Evolutionary conservation across 345 rosid genomes (phyloP).

Genomic region (Bruguiera sexangula): DNA sequence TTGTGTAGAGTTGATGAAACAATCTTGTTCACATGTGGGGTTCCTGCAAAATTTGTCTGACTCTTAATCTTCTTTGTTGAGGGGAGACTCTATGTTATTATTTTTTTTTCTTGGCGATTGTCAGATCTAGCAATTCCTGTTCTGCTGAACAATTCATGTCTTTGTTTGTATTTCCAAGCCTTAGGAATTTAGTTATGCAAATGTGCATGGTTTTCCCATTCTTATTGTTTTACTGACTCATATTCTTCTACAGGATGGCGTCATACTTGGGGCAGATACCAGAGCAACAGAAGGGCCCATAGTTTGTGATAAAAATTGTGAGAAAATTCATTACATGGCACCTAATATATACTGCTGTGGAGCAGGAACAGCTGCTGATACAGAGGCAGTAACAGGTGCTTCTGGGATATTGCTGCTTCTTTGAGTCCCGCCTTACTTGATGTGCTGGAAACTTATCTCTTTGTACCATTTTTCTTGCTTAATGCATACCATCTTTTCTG

Average conservation of each 20-base stretch:
- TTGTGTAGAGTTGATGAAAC: too few relatives aligned
- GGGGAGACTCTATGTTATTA: too few relatives aligned
- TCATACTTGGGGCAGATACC: constrained; percentile 92
- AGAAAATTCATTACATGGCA: constrained; percentile 98
- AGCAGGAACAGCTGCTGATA: constrained; percentile 98
- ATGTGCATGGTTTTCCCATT: background rate
- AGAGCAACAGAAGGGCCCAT: constrained; percentile 93
- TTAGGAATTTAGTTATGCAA: background rate
- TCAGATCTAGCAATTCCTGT: background rate
- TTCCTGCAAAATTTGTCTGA: too few relatives aligned
- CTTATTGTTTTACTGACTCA: background rate
- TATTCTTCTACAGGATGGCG: constrained; percentile 62
- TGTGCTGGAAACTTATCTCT: background rate
- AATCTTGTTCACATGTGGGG: too few relatives aligned
- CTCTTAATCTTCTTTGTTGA: too few relatives aligned
- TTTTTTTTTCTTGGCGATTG: background rate
- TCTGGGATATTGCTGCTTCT: background rate
- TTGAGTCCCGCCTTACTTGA: background rate
- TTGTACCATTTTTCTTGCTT: background rate
- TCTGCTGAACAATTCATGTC: background rate
- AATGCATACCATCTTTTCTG: constrained; percentile 2
- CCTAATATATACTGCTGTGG: constrained; percentile 97
- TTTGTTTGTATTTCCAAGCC: constrained; percentile 5
- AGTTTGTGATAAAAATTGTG: constrained; percentile 96
- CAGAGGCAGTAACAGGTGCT: constrained; percentile 96